Percentiles rank a stretch among this genome's conserved stretches.
phyloP scores from a whole-genome alignment of 768 basidiomycete genomes.

The Candolleomyces eurysporus region DNA sequence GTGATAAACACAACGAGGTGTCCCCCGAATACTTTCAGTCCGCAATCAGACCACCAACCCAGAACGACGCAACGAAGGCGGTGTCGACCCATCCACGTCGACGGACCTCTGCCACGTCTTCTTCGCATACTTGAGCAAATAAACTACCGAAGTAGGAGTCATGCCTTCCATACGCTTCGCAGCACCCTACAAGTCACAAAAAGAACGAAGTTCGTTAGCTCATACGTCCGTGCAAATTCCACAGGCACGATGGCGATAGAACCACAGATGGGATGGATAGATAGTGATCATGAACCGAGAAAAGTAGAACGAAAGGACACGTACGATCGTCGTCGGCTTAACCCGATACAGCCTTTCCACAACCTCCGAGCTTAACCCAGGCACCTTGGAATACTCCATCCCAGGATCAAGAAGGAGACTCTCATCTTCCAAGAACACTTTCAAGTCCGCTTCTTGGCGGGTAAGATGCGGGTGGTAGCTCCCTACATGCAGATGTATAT shows the following conservation, averaged over 20 bases:
- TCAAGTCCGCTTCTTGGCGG: conserved; percentile 76
- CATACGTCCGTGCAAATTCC: background rate
- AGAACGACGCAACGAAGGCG: background rate
- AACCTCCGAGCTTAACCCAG: conserved; percentile 76
- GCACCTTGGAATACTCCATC: conserved; percentile 65
- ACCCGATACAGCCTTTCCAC: conserved; percentile 59
- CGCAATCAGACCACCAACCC: too few species aligned
- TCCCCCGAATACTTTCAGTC: too few species aligned
- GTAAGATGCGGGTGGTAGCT: conserved; percentile 59
- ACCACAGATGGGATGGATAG: too few species aligned
- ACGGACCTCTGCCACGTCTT: conserved; percentile 26
- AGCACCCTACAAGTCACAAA: conserved; percentile 60
- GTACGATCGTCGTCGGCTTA: conserved; percentile 63
- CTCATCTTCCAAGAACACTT: conserved; percentile 75
- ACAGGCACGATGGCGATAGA: background rate
- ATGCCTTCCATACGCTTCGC: conserved; percentile 93
- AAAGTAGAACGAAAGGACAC: conserved; percentile 27
- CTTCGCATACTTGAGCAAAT: conserved; percentile 64
- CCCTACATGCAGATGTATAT: conserved; percentile 33
- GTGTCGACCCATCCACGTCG: background rate
- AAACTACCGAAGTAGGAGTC: conserved; percentile 76
- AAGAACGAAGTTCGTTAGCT: background rate
- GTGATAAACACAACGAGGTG: too few species aligned
- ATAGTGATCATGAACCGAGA: too few species aligned
- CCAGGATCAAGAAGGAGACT: conserved; percentile 62